Percentiles rank a stretch among this genome's conserved stretches.
Evolutionary conservation across 306 rosid genomes (phyloP).

Genomic region (Datisca glomerata): DNA sequence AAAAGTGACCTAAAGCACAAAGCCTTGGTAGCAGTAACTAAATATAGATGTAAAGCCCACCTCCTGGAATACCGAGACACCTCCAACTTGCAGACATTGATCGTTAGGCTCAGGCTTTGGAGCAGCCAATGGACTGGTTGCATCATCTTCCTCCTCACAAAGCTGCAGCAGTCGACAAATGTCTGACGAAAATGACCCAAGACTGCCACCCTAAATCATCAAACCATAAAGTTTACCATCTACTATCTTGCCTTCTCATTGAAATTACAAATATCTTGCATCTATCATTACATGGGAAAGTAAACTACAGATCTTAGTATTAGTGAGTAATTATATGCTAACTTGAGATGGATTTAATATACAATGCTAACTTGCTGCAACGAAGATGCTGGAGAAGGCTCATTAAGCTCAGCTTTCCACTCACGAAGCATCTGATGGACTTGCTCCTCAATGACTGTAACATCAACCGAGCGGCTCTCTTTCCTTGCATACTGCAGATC

Average conservation of each 20-base stretch:
- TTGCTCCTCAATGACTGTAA: conserved; percentile 82
- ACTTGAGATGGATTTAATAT: conserved; percentile 10
- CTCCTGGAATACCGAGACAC: conserved; percentile 41
- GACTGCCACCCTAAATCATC: conserved; percentile 69
- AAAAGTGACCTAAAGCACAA: background rate
- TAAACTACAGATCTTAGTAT: conserved; percentile 4
- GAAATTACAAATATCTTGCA: conserved; percentile 14
- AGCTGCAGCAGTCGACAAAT: conserved; percentile 84
- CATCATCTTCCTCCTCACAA: conserved; percentile 98
- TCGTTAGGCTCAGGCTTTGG: conserved; percentile 80
- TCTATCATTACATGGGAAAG: conserved; percentile 11
- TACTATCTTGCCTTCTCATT: conserved; percentile 28
- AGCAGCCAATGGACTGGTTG: conserved; percentile 83
- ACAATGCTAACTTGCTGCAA: conserved; percentile 76
- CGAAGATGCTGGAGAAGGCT: conserved; percentile 92
- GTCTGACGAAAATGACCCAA: conserved; percentile 94
- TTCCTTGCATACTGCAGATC: conserved; percentile 94
- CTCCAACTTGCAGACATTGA: conserved; percentile 52
- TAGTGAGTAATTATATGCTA: background rate
- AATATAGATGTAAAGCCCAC: conserved; percentile 24
- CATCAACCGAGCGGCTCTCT: conserved; percentile 83
- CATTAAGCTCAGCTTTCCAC: conserved; percentile 95
- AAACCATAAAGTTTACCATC: conserved; percentile 31
- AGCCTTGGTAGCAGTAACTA: conserved; percentile 5
- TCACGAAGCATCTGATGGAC: conserved; percentile 99